These are phyloP conservation scores for Barnettozyma californica DNA, from an alignment of 805 yeast species.

Conservation along the genomic window DNA sequence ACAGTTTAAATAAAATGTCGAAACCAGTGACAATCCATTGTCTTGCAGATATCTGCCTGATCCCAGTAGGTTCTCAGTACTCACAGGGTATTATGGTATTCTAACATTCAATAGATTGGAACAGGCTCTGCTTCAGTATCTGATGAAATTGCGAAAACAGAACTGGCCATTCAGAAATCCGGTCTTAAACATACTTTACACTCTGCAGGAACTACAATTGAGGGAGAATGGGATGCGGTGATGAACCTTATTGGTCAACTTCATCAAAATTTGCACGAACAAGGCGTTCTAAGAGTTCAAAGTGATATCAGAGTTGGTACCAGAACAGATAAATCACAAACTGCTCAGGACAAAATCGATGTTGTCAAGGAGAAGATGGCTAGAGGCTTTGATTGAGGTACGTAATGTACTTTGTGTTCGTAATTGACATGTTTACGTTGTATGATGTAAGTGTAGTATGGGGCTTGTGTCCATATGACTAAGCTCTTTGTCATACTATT, in stretches of 20 bases:
- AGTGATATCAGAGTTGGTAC: slow-evolving; percentile 86
- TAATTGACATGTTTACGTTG: neutral
- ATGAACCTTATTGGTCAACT: slow-evolving; percentile 71
- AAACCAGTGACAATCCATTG: slow-evolving; percentile 48
- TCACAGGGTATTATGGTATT: neutral
- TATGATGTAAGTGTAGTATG: neutral
- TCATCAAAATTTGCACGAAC: slow-evolving; percentile 65
- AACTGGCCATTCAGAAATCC: slow-evolving; percentile 54
- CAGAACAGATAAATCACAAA: slow-evolving; percentile 67
- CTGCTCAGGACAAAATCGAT: slow-evolving; percentile 67
- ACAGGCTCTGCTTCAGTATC: slow-evolving; percentile 75
- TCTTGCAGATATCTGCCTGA: slow-evolving; percentile 79
- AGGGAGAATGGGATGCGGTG: slow-evolving; percentile 92
- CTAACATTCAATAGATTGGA: slow-evolving; percentile 50
- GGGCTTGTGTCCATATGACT: neutral
- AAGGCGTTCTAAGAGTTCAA: slow-evolving; percentile 75
- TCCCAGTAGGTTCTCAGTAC: slow-evolving; percentile 53
- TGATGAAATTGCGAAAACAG: slow-evolving; percentile 70
- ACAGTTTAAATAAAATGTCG: neutral
- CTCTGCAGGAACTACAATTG: slow-evolving; percentile 88
- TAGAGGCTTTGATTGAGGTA: slow-evolving; percentile 6
- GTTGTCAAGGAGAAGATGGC: slow-evolving; percentile 51
- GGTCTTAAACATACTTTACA: slow-evolving; percentile 67
- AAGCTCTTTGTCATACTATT: neutral
- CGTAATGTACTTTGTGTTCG: neutral